A percentile compares a stretch with the other conserved stretches of the same genome.
Conservation (phyloP, 352 stramenopile genomes). For the Achlya hypogyna region DNA sequence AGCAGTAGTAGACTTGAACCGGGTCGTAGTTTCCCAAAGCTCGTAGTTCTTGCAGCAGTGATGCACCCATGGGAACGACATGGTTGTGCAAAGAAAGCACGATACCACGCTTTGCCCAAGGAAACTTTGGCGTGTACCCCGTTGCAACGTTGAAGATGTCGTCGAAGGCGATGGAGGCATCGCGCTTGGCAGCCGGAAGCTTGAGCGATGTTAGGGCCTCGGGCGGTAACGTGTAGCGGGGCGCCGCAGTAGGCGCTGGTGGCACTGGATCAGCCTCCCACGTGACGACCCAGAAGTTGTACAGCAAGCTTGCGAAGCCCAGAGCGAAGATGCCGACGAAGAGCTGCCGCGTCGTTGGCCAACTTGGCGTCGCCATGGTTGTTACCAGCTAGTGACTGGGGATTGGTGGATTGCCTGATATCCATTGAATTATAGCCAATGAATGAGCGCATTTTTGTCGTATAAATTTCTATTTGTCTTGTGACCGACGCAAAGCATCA, state of each 20-base stretch:
- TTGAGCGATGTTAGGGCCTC: no score
- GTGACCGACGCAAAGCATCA: no score
- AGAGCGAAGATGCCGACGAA: not conserved
- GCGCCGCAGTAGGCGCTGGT: not conserved
- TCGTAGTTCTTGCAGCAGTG: conserved; percentile 31
- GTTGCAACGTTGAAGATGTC: not conserved
- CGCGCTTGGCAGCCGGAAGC: no score
- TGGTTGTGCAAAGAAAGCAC: conserved; percentile 30
- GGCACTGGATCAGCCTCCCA: no score
- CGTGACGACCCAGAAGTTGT: not conserved
- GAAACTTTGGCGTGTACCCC: conserved; percentile 3
- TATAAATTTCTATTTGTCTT: no score
- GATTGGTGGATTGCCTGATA: no score
- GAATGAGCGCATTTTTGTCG: no score
- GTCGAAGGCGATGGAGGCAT: not conserved
- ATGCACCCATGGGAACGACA: conserved; percentile 30
- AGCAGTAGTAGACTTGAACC: conserved; percentile 33
- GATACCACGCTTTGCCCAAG: conserved; percentile 23
- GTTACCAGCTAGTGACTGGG: no score
- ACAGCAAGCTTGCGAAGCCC: not conserved
- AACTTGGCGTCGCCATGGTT: no score
- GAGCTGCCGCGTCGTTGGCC: not conserved
- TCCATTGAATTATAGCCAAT: no score
- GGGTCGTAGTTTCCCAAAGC: conserved; percentile 30
- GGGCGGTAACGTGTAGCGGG: not conserved